Percentiles rank a stretch among this genome's conserved stretches.
phyloP scores from a whole-genome alignment of 108 stramenopile species.

The Nitzschia sp. region DNA sequence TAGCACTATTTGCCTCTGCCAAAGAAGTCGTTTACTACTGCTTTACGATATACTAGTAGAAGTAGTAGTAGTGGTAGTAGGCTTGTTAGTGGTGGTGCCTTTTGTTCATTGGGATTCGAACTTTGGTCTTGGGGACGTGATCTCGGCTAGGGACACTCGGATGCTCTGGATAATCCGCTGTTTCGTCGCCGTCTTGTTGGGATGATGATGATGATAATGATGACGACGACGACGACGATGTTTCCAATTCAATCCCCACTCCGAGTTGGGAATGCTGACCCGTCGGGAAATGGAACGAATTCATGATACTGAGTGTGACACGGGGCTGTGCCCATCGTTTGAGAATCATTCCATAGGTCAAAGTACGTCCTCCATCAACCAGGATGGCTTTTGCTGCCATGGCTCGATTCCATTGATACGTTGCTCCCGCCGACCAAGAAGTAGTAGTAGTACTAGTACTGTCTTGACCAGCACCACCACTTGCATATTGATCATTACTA shows the following conservation, averaged over 20 bases:
- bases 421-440: constrained; percentile 19
- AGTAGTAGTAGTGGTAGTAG: too few species aligned
- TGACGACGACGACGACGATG: background rate
- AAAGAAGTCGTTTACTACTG: too few species aligned
- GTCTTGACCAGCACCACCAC: background rate
- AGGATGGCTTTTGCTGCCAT: constrained; percentile 23
- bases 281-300: constrained; percentile 10
- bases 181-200: background rate
- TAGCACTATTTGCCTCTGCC: too few species aligned
- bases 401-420: constrained; percentile 29
- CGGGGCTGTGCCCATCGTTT: constrained; percentile 33
- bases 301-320: constrained; percentile 22
- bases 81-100: too few species aligned
- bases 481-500: background rate
- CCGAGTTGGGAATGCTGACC: constrained; percentile 19
- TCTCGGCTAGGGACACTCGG: background rate
- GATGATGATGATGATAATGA: too few species aligned
- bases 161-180: background rate
- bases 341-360: constrained; percentile 22
- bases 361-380: constrained; percentile 8
- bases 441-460: background rate
- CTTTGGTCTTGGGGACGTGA: constrained; percentile 14
- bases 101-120: constrained; percentile 18
- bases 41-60: too few species aligned
- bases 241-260: constrained; percentile 32